Conservation (phyloP, 2,329 filamentous ascomycete species). For the Pleurostoma richardsiae region DNA sequence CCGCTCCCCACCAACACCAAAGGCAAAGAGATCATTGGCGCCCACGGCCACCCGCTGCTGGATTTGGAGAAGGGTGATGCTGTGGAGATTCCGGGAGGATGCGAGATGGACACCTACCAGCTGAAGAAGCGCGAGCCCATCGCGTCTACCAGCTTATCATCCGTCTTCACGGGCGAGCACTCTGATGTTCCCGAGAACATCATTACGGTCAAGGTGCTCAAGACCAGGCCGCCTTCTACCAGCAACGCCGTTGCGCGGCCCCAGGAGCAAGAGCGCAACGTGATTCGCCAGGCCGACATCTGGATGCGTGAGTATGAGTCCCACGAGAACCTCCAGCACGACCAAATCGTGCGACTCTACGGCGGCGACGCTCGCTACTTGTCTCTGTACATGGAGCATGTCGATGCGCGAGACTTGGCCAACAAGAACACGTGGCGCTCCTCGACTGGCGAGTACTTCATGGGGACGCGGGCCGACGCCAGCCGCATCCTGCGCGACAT, state of each 20-base stretch:
- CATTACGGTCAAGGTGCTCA: constrained; percentile 57
- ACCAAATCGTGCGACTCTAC: constrained; percentile 53
- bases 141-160: constrained; percentile 47
- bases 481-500: constrained; percentile 49
- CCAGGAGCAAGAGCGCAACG: constrained; percentile 45
- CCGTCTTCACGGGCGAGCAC: constrained; percentile 51
- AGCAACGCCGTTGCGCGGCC: constrained; percentile 26
- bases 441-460: constrained; percentile 40
- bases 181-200: constrained; percentile 47
- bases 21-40: constrained; percentile 39
- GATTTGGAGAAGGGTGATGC: constrained; percentile 46
- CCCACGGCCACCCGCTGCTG: constrained; percentile 44
- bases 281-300: constrained; percentile 55
- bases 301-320: constrained; percentile 54
- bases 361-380: constrained; percentile 56
- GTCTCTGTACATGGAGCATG: constrained; percentile 57
- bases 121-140: constrained; percentile 53
- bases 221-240: constrained; percentile 34
- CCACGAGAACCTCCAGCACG: constrained; percentile 49
- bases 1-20: constrained; percentile 42
- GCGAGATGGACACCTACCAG: constrained; percentile 47
- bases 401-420: constrained; percentile 51
- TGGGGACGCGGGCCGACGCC: constrained; percentile 43
- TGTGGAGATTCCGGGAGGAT: constrained; percentile 40
- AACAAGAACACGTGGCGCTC: constrained; percentile 44